phyloP scores from a whole-genome alignment of 2,329 filamentous ascomycete species.

The Cladosporium sp. region DNA sequence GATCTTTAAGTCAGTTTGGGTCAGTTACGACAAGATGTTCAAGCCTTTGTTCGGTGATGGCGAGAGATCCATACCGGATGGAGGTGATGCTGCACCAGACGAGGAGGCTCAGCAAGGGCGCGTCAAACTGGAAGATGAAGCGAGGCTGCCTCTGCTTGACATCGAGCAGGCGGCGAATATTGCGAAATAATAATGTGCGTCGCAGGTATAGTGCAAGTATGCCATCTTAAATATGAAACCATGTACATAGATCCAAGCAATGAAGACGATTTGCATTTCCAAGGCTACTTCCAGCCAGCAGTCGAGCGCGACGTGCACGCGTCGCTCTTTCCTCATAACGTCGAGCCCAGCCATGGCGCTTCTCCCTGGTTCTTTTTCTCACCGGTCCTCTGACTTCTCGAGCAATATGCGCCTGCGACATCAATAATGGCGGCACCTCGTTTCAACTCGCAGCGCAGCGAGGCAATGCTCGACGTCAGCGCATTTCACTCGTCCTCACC shows the following conservation, averaged over 20 bases:
- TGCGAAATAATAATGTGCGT: constrained; percentile 7
- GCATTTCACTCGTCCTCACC: constrained; percentile 19
- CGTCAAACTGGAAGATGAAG: constrained; percentile 5
- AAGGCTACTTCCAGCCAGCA: neutral
- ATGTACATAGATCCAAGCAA: neutral
- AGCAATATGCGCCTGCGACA: neutral
- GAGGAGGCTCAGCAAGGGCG: constrained; percentile 4
- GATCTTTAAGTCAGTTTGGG: constrained; percentile 62
- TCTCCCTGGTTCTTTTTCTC: neutral
- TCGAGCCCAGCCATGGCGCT: neutral
- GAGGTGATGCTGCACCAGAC: constrained; percentile 21
- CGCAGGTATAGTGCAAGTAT: too few species aligned
- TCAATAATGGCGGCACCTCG: constrained; percentile 21
- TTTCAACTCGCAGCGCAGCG: constrained; percentile 21
- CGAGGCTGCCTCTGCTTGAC: neutral
- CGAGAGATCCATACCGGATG: constrained; percentile 59
- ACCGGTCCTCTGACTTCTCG: neutral
- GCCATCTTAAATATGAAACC: neutral
- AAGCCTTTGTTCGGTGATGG: constrained; percentile 79
- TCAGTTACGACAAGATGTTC: constrained; percentile 63
- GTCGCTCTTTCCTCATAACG: constrained; percentile 7
- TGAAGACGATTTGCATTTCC: neutral
- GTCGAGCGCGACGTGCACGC: constrained; percentile 7
- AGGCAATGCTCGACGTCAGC: constrained; percentile 27
- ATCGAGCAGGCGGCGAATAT: constrained; percentile 10